Evolutionary conservation across 306 rosid genomes (phyloP), one percentile per base, ranked within the genome.

Genomic region (Medicago lupulina): DNA sequence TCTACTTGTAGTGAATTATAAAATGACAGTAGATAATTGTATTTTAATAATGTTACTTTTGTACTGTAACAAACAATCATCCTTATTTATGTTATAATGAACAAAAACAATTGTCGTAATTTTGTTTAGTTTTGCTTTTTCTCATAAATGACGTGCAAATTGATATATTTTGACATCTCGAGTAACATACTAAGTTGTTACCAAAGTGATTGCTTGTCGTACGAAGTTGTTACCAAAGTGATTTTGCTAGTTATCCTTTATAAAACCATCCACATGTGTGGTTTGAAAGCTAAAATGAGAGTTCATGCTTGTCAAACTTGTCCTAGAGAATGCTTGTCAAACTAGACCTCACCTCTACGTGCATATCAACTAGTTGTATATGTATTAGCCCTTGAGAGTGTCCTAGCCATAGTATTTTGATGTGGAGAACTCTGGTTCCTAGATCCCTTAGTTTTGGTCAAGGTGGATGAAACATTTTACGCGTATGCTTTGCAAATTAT

Each of bases 1-100:
- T 79, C 68, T 72, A 77, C 18, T 62, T 84, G 84, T 81, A 87
- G 83, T 75, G 49, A 82, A 59, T 81, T 49, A 46, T 80, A 55
- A 73, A 73, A 61, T 61, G 34, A 67, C 80, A 78, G 69, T 68
- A 31, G 55, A 6, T 17, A 55, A 62, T 49, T 67, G 85, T 64
- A 60, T 70, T 21, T 21, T 39, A 38, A 21, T 61, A 28, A 28
- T 39, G 58, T 75, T 58, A 55, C 47, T 51, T 63, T 88, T 60
- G 83, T 76, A 77, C 53, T 51, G 68, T 34, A 12, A 34, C 71
- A 63, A 84, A 49, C 67, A 44, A 44, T 44, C 16, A 58, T 44
- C 74, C 12, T 25, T 73, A 13, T 61, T 28, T 61, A 54, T 55
- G 18, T 19, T 18, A 19, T 23, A 19, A 55, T 55, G 19, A 55